Evolutionary conservation across 441 rosid genomes (phyloP), one percentile per base, ranked within the genome.

Genomic region (Populus hybrid): DNA sequence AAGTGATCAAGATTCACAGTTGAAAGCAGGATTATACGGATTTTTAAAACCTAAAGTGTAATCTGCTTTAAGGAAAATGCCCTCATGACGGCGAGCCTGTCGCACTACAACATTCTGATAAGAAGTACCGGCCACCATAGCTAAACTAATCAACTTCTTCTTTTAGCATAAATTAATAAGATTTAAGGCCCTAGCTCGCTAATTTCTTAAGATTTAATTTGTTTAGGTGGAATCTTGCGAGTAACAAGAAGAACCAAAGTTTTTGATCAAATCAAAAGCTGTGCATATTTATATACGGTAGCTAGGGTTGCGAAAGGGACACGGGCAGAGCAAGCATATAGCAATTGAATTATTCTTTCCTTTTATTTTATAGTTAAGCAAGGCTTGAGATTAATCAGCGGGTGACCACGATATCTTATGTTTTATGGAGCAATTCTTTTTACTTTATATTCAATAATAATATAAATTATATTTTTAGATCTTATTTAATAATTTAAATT

Each of bases 201-300:
- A 5, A 46, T 61, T 24, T 71, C 30, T 75, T 42, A 7, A 46
- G 64, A 38, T 72, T 11, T 18, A 64, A 77, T 67, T 32, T 73
- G 36, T 18, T 69, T 11, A 57, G 30, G 42, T 64, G 82, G 84
- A 79, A 82, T 82, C 77, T 81, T 81, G 35, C 86, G 65, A 82
- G 79, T 79, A 75, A 70, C 84, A 79, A 87, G 88, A 80, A 75
- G 75, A 78, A 72, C 8, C 46, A 79, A 84, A 84, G 82, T 79
- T 77, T 79, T 65, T 65, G 69, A 79, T 80, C 78, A 18, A 18
- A 85, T 72, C 81, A 65, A 77, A 61, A 65, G 57, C 6, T 73
- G 69, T 64, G 83, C 87, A 8, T 59, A 8, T 59, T 24, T 21
- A 59, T 64, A 67, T 3, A 18, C 23, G 11, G 18, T 71, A 42